phyloP scores from a whole-genome alignment of 345 rosid genomes.

The Linum usitatissimum region DNA sequence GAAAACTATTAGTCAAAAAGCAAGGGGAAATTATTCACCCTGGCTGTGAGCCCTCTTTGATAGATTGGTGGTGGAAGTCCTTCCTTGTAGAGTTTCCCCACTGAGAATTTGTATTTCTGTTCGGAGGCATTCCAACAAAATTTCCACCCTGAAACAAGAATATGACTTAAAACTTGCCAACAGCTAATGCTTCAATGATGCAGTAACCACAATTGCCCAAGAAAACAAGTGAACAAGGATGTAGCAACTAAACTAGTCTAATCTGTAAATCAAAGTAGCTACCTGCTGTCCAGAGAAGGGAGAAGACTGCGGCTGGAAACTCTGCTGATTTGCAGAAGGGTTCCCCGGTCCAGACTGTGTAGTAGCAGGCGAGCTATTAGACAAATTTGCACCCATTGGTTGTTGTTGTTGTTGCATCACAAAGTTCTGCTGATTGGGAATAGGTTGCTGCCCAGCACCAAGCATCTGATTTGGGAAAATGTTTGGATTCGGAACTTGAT shows the following conservation, averaged over 20 bases:
- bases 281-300: conserved; percentile 24
- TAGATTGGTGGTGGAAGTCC: conserved; percentile 21
- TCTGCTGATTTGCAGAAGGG: conserved; percentile 14
- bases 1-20: conserved; percentile 6
- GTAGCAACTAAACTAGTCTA: not conserved
- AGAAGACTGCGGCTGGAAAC: conserved; percentile 21
- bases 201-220: not conserved
- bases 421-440: conserved; percentile 27
- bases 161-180: not conserved
- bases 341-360: conserved; percentile 26
- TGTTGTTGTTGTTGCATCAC: conserved; percentile 11
- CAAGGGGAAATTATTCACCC: conserved; percentile 29
- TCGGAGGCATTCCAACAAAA: conserved; percentile 16
- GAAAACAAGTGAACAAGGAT: not conserved
- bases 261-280: not conserved
- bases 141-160: conserved; percentile 27
- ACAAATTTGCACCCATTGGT: conserved; percentile 15
- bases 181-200: not conserved
- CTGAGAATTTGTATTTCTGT: conserved; percentile 19
- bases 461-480: conserved; percentile 34
- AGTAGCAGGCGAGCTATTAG: conserved; percentile 12
- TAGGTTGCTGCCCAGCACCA: conserved; percentile 32
- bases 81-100: conserved; percentile 30
- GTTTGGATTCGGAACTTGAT: conserved; percentile 23
- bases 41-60: conserved; percentile 24